Percentiles rank a stretch among this genome's conserved stretches.
phyloP scores from a whole-genome alignment of 352 stramenopile species.

The Pythium brachiatum region DNA sequence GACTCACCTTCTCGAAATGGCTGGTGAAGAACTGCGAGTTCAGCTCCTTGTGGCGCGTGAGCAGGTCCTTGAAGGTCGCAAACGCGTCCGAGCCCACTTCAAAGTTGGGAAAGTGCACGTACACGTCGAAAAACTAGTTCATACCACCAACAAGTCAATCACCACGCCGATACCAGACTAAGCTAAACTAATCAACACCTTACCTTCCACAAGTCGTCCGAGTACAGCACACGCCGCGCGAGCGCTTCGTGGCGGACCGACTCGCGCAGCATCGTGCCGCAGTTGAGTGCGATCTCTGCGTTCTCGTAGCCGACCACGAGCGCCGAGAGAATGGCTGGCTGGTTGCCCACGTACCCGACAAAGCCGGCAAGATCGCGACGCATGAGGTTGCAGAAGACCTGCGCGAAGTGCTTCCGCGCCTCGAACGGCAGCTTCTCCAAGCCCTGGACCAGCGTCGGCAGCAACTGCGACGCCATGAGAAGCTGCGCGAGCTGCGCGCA shows the following conservation, averaged over 20 bases:
- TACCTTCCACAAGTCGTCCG: conserved; percentile 78
- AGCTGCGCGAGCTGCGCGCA: conserved; percentile 73
- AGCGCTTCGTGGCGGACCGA: conserved; percentile 83
- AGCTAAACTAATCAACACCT: neutral
- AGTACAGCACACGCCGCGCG: conserved; percentile 71
- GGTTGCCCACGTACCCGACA: conserved; percentile 70
- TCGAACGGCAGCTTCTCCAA: conserved; percentile 84
- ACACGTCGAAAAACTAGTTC: conserved; percentile 85
- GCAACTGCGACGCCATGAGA: conserved; percentile 63
- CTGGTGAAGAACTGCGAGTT: conserved; percentile 80
- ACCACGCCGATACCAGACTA: neutral
- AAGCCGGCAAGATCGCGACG: conserved; percentile 82
- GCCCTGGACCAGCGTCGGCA: conserved; percentile 63
- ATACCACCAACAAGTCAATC: conserved; percentile 2
- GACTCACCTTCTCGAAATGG: conserved; percentile 67
- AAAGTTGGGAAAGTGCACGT: conserved; percentile 91
- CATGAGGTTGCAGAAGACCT: conserved; percentile 91
- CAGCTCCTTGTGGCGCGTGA: conserved; percentile 86
- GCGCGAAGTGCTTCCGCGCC: conserved; percentile 79
- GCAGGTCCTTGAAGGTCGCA: conserved; percentile 85
- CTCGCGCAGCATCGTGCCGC: conserved; percentile 88
- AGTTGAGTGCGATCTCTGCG: conserved; percentile 86
- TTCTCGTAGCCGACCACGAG: conserved; percentile 85
- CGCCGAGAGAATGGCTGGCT: conserved; percentile 71
- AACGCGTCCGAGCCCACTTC: conserved; percentile 92